Evolutionary conservation across 2,329 filamentous ascomycete genomes (phyloP).

Genomic region (Berkeleyomyces rouxiae): DNA sequence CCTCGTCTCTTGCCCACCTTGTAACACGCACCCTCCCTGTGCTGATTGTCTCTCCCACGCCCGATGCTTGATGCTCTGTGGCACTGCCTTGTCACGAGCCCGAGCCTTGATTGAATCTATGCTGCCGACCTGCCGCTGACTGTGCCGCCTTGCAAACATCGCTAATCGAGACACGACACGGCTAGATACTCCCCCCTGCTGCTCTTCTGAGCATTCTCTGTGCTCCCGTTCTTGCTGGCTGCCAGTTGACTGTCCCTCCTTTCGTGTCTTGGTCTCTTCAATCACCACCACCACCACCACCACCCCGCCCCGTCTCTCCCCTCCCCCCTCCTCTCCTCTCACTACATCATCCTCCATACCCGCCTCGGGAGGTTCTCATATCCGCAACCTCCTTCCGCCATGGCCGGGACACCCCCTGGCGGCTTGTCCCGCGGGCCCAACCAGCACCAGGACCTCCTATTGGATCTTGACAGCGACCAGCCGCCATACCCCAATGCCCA

Average conservation of each 20-base stretch:
- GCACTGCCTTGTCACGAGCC: too few relatives aligned
- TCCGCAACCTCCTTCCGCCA: constrained; percentile 21
- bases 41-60: too few relatives aligned
- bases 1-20: too few relatives aligned
- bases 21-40: too few relatives aligned
- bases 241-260: background rate
- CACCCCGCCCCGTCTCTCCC: background rate
- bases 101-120: background rate
- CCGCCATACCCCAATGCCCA: constrained; percentile 60
- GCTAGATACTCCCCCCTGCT: background rate
- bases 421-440: constrained; percentile 33
- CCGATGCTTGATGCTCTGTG: too few relatives aligned
- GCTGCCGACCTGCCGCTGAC: background rate
- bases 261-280: constrained; percentile 2
- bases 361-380: constrained; percentile 13
- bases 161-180: background rate
- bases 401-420: constrained; percentile 41
- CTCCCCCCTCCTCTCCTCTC: constrained; percentile 16
- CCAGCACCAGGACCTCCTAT: constrained; percentile 42
- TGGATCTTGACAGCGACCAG: constrained; percentile 57
- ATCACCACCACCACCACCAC: background rate
- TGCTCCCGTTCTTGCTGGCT: background rate
- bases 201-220: background rate
- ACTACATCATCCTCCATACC: constrained; percentile 23
- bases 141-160: background rate